Evolutionary conservation across 139 green algal species (phyloP).

Genomic region (Micractinium sp.): DNA sequence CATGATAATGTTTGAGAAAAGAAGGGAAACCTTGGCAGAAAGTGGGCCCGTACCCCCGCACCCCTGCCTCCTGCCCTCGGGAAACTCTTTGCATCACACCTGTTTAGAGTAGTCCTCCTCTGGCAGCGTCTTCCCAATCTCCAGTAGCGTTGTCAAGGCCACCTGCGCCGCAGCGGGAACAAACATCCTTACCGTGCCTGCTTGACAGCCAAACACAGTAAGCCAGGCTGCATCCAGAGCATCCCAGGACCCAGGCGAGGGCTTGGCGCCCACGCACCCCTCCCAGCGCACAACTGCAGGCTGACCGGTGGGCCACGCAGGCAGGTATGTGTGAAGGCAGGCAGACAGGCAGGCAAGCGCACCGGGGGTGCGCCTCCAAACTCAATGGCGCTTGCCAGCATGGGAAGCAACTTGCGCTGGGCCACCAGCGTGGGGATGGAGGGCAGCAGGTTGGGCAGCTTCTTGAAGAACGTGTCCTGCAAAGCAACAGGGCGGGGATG

Average conservation of each 20-base stretch:
- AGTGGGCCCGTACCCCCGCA: too few species aligned
- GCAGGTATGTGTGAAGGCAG: neutral
- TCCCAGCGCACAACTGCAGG: neutral
- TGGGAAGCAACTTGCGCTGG: slow-evolving; percentile 89
- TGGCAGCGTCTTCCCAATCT: slow-evolving; percentile 66
- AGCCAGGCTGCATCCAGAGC: too few species aligned
- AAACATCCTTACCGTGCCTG: neutral
- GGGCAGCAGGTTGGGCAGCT: slow-evolving; percentile 60
- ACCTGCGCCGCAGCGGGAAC: neutral
- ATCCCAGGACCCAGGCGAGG: too few species aligned
- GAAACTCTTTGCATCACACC: neutral
- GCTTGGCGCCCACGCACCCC: too few species aligned
- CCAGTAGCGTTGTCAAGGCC: slow-evolving; percentile 83
- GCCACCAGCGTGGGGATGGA: slow-evolving; percentile 75
- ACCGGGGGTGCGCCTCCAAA: slow-evolving; percentile 88
- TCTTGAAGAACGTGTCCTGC: slow-evolving; percentile 83
- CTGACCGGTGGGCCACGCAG: neutral
- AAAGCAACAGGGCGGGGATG: neutral
- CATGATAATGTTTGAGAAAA: too few species aligned
- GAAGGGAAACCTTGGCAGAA: too few species aligned
- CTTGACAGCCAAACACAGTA: too few species aligned
- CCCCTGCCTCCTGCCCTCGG: too few species aligned
- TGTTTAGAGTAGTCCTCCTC: slow-evolving; percentile 78
- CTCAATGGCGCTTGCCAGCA: slow-evolving; percentile 87
- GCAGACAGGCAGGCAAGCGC: neutral